Conservation (phyloP, 164 flowering plant genomes). For the Protea cynaroides region DNA sequence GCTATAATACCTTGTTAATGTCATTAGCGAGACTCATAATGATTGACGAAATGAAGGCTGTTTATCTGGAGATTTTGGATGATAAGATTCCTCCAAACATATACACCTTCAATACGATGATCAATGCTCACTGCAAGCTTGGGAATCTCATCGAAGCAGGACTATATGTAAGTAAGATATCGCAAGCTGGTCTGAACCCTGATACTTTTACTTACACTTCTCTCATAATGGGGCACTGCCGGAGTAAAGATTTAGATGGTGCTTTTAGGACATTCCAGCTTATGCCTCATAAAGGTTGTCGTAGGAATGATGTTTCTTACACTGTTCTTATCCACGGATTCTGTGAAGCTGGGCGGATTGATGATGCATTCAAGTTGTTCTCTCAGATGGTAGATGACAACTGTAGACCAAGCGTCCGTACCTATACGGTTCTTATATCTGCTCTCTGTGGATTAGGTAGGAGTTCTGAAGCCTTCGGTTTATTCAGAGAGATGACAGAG, state of each 20-base stretch:
- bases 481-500: conserved; percentile 59
- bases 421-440: conserved; percentile 60
- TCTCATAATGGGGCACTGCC: conserved; percentile 67
- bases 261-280: conserved; percentile 41
- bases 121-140: conserved; percentile 64
- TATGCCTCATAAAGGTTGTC: conserved; percentile 62
- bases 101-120: conserved; percentile 62
- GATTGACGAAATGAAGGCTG: conserved; percentile 54
- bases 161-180: conserved; percentile 52
- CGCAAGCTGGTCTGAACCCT: conserved; percentile 51
- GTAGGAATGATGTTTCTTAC: conserved; percentile 61
- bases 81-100: conserved; percentile 50
- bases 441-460: conserved; percentile 49
- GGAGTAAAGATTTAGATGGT: conserved; percentile 44
- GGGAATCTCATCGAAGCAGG: conserved; percentile 54
- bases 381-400: conserved; percentile 49
- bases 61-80: conserved; percentile 48
- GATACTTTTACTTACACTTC: conserved; percentile 72
- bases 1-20: conserved; percentile 55
- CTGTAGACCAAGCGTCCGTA: conserved; percentile 59
- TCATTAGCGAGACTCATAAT: conserved; percentile 40
- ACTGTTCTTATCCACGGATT: conserved; percentile 71
- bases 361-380: conserved; percentile 57
- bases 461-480: conserved; percentile 41
- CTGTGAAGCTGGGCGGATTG: conserved; percentile 52